These are phyloP conservation scores for Athelia sp. DNA, from an alignment of 1,284 basidiomycete genomes.

Conservation along the genomic window DNA sequence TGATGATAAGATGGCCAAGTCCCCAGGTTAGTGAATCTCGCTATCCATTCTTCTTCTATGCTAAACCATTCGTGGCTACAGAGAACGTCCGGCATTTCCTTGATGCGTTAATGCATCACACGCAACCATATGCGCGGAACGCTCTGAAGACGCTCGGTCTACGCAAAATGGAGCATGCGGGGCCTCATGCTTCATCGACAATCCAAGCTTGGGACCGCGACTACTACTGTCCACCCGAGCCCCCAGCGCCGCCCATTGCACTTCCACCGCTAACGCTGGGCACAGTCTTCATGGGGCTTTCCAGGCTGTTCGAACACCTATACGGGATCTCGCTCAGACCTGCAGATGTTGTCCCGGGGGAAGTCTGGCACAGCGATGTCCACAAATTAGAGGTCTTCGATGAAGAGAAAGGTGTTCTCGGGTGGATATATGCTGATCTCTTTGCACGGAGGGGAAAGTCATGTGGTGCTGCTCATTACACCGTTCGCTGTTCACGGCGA, in stretches of 20 bases:
- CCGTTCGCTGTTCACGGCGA: constrained; percentile 89
- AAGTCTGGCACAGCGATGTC: constrained; percentile 87
- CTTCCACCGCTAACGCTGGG: constrained; percentile 77
- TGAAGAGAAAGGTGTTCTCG: constrained; percentile 80
- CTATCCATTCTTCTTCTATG: constrained; percentile 10
- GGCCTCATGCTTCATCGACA: constrained; percentile 39
- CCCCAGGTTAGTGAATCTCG: constrained; percentile 61
- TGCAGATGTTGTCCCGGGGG: constrained; percentile 62
- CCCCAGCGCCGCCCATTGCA: constrained; percentile 63
- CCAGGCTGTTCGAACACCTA: constrained; percentile 77
- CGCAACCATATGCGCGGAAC: constrained; percentile 64
- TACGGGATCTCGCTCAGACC: constrained; percentile 85
- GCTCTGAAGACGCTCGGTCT: constrained; percentile 70
- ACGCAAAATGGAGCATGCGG: constrained; percentile 57
- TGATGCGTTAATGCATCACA: constrained; percentile 72
- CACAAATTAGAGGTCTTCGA: constrained; percentile 92
- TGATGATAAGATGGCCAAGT: constrained; percentile 93
- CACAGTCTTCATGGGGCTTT: constrained; percentile 83
- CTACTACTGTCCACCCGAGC: constrained; percentile 79
- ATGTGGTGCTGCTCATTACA: constrained; percentile 93
- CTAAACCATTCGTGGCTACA: constrained; percentile 20
- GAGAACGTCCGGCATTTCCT: constrained; percentile 86
- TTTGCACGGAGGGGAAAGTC: constrained; percentile 86
- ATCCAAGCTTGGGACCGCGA: constrained; percentile 94
- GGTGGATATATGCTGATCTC: constrained; percentile 93